phyloP scores from a whole-genome alignment of 306 rosid species.

The Trifolium pratense region DNA sequence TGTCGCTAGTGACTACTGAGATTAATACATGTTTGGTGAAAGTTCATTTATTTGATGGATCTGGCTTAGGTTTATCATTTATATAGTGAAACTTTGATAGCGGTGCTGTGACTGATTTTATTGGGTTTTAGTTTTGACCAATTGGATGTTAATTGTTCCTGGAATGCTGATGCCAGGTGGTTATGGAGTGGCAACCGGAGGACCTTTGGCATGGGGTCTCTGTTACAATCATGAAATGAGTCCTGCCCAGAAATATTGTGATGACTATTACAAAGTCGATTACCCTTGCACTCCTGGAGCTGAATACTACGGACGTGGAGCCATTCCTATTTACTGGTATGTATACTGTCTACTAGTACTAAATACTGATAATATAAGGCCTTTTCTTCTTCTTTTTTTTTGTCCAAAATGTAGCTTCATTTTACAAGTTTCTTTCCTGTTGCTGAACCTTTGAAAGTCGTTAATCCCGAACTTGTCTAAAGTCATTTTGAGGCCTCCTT shows the following conservation, averaged over 20 bases:
- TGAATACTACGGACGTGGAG: slow-evolving; percentile 95
- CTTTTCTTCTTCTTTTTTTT: slow-evolving; percentile 8
- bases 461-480: not conserved
- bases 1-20: not conserved
- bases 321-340: slow-evolving; percentile 91
- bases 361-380: not conserved
- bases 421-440: not conserved
- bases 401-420: slow-evolving; percentile 7
- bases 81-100: not conserved
- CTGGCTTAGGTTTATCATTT: slow-evolving; percentile 25
- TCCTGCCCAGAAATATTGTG: slow-evolving; percentile 88
- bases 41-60: slow-evolving; percentile 15
- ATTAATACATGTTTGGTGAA: not conserved
- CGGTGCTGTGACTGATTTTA: slow-evolving; percentile 7
- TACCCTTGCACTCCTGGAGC: slow-evolving; percentile 94
- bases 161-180: slow-evolving; percentile 72
- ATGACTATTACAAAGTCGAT: slow-evolving; percentile 76
- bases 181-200: slow-evolving; percentile 97
- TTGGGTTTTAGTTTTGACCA: slow-evolving; percentile 14
- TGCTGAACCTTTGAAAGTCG: not conserved
- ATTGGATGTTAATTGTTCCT: slow-evolving; percentile 17
- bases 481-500: slow-evolving; percentile 7
- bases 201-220: slow-evolving; percentile 94
- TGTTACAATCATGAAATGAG: slow-evolving; percentile 96
- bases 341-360: slow-evolving; percentile 14